These are phyloP conservation scores for Sarcodon aspratus DNA, from an alignment of 768 basidiomycete genomes.

Conservation along the genomic window DNA sequence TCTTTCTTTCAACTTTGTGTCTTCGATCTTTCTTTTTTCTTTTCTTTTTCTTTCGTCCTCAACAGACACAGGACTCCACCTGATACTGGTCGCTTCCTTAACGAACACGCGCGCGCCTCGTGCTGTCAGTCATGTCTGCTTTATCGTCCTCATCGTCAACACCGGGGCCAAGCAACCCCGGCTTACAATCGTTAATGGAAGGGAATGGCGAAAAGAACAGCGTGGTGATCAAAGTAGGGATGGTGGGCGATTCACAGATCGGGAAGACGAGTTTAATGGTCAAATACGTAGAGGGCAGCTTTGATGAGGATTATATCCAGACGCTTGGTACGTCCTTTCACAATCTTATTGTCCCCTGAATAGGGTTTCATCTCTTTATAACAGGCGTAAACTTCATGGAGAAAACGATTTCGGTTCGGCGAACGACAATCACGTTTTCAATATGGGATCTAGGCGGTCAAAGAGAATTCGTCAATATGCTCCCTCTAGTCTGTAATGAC, in stretches of 20 bases:
- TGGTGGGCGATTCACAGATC: conserved; percentile 99
- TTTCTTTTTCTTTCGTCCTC: conserved; percentile 16
- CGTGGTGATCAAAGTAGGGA: conserved; percentile 96
- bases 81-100: not conserved
- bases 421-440: conserved; percentile 98
- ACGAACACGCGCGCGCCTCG: not conserved
- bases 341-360: not conserved
- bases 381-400: conserved; percentile 99
- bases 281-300: conserved; percentile 98
- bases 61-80: conserved; percentile 6
- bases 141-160: not conserved
- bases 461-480: conserved; percentile 98
- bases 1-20: conserved; percentile 24
- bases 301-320: conserved; percentile 99
- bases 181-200: not conserved
- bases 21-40: conserved; percentile 22
- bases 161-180: not conserved
- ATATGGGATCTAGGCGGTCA: conserved; percentile 99
- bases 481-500: conserved; percentile 96
- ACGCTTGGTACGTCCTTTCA: conserved; percentile 66
- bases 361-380: conserved; percentile 4
- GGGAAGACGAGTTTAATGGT: conserved; percentile 99
- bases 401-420: conserved; percentile 96
- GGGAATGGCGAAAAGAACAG: conserved; percentile 22
- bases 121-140: not conserved